phyloP scores from a whole-genome alignment of 2,329 filamentous ascomycete genomes.

The Aquanectria penicillioides region DNA sequence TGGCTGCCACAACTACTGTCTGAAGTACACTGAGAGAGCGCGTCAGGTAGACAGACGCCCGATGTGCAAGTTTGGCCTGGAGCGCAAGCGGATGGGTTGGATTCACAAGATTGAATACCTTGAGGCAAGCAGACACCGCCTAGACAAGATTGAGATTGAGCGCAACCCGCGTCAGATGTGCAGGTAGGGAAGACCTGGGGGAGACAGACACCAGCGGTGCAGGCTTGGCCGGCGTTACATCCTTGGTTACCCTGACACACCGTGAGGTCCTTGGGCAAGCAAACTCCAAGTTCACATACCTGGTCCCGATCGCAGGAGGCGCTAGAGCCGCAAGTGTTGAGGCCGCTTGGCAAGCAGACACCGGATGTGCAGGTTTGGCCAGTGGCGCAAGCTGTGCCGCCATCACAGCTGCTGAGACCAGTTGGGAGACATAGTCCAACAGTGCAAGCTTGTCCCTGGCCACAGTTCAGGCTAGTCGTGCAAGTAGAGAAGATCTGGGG shows the following conservation, averaged over 20 bases:
- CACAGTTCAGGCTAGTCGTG: not conserved
- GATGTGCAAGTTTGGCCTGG: conserved; percentile 1
- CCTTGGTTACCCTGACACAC: not conserved
- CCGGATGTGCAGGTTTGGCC: conserved; percentile 1
- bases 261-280: not conserved
- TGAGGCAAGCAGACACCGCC: conserved; percentile 1
- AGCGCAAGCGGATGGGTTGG: not conserved
- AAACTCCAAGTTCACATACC: not conserved
- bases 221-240: not conserved
- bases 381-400: not conserved
- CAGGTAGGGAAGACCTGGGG: not conserved
- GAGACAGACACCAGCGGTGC: not conserved
- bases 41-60: conserved; percentile 2
- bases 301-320: not conserved
- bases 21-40: not conserved
- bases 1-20: not conserved
- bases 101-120: not conserved
- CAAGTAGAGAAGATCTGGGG: not conserved
- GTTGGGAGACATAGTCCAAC: conserved; percentile 6
- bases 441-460: not conserved
- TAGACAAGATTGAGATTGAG: not conserved
- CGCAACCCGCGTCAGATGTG: not conserved
- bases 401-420: not conserved
- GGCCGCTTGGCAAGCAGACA: not conserved
- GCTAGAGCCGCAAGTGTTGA: not conserved